Evolutionary conservation across 306 rosid genomes (phyloP).

Genomic region (Rosa chinensis): DNA sequence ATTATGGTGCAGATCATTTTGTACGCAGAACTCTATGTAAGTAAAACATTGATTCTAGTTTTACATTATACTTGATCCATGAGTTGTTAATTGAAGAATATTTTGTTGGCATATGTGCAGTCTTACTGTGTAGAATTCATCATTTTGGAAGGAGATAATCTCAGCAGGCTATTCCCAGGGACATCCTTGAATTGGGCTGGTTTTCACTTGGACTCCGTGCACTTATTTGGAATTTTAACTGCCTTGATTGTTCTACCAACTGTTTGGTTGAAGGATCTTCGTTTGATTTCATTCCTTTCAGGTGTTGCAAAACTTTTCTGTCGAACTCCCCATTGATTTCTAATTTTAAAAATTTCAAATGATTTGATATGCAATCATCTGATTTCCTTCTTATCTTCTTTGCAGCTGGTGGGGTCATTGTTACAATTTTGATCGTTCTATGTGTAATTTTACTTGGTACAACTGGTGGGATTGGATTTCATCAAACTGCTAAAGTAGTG

Average conservation of each 20-base stretch:
- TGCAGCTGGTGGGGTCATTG: conserved; percentile 79
- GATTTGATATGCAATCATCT: conserved; percentile 9
- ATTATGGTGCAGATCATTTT: conserved; percentile 59
- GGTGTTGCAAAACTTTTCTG: conserved; percentile 41
- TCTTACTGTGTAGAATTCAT: conserved; percentile 77
- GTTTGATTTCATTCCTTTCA: conserved; percentile 67
- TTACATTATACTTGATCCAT: neutral
- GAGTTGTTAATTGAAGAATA: conserved; percentile 8
- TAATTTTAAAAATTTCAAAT: neutral
- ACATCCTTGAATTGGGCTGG: conserved; percentile 54
- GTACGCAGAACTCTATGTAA: conserved; percentile 77
- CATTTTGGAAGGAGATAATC: conserved; percentile 88
- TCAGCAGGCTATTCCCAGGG: conserved; percentile 66
- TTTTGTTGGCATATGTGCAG: conserved; percentile 38
- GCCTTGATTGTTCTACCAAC: conserved; percentile 77
- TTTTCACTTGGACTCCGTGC: conserved; percentile 53
- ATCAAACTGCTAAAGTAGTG: conserved; percentile 43
- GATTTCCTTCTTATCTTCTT: conserved; percentile 20
- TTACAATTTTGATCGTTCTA: conserved; percentile 45
- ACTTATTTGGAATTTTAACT: conserved; percentile 61
- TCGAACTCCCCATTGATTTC: conserved; percentile 1
- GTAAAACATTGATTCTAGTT: conserved; percentile 32
- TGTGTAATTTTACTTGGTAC: conserved; percentile 62
- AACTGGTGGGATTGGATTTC: conserved; percentile 56
- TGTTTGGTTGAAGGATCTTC: conserved; percentile 80